A percentile compares a stretch with the other conserved stretches of the same genome.
phyloP scores from a whole-genome alignment of 2,329 filamentous ascomycete genomes.

The Aspergillus ibericus region DNA sequence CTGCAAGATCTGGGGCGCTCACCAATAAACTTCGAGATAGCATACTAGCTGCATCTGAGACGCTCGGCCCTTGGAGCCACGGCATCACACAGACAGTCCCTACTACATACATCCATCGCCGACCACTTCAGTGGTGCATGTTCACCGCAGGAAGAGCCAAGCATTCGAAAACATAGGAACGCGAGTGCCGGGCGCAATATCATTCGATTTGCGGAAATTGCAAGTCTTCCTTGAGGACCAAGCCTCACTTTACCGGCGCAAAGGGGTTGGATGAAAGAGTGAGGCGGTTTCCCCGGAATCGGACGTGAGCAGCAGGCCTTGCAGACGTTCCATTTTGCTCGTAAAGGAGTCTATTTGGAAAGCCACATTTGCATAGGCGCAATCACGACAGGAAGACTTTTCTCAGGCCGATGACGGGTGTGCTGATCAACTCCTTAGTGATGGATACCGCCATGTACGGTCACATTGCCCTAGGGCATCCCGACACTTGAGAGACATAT shows the following conservation, averaged over 20 bases:
- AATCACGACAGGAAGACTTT: conserved; percentile 7
- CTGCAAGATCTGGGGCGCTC: conserved; percentile 5
- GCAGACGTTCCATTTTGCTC: conserved; percentile 8
- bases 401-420: conserved; percentile 6
- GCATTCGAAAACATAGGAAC: conserved; percentile 9
- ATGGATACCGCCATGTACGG: not conserved
- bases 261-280: conserved; percentile 38
- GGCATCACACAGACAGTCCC: conserved; percentile 28
- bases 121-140: conserved; percentile 17
- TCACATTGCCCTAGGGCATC: conserved; percentile 5
- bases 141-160: conserved; percentile 17
- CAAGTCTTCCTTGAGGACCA: conserved; percentile 18
- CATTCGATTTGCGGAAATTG: conserved; percentile 20
- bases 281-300: conserved; percentile 33
- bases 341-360: conserved; percentile 10
- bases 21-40: conserved; percentile 7
- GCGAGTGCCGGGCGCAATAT: conserved; percentile 9
- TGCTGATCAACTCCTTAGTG: conserved; percentile 15
- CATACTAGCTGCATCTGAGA: conserved; percentile 10
- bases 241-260: conserved; percentile 27
- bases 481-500: not conserved
- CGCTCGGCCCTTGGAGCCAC: conserved; percentile 33
- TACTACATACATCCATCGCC: conserved; percentile 19
- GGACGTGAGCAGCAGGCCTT: conserved; percentile 19
- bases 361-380: conserved; percentile 10